Evolutionary conservation across 176 grass and related monocot species (phyloP).

Genomic region (Pharus latifolius): DNA sequence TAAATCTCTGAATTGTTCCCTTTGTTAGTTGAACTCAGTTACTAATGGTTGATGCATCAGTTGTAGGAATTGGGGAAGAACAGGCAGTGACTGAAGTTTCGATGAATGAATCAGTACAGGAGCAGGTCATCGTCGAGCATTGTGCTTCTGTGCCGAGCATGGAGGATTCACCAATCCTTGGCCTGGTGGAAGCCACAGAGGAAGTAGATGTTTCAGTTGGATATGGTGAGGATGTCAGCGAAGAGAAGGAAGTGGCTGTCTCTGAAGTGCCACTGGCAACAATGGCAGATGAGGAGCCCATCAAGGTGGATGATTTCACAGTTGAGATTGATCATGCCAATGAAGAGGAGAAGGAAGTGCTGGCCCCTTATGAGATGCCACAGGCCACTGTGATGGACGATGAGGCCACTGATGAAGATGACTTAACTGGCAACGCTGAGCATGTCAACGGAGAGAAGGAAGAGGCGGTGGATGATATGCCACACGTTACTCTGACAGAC

Average conservation of each 20-base stretch:
- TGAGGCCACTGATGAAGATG: neutral
- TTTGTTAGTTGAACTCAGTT: neutral
- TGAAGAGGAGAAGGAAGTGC: neutral
- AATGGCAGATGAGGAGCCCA: neutral
- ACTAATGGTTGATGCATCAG: neutral
- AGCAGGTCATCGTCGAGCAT: neutral
- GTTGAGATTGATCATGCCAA: neutral
- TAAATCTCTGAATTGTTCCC: neutral
- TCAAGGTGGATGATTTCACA: neutral
- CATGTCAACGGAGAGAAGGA: neutral
- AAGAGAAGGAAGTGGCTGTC: neutral
- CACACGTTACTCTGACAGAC: neutral
- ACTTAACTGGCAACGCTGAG: neutral
- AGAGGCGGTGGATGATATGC: neutral
- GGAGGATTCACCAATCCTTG: slow-evolving; percentile 46
- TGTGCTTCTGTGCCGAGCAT: neutral
- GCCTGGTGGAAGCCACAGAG: slow-evolving; percentile 4
- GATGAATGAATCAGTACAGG: neutral
- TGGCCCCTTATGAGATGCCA: neutral
- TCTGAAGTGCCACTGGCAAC: slow-evolving; percentile 2
- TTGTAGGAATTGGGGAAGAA: slow-evolving; percentile 8
- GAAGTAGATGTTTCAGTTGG: neutral
- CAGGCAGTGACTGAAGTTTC: neutral
- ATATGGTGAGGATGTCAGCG: neutral
- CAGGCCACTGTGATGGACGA: neutral